Base-by-base conservation (phyloP, 2,329 filamentous ascomycete species). In the Mycogone perniciosa region DNA sequence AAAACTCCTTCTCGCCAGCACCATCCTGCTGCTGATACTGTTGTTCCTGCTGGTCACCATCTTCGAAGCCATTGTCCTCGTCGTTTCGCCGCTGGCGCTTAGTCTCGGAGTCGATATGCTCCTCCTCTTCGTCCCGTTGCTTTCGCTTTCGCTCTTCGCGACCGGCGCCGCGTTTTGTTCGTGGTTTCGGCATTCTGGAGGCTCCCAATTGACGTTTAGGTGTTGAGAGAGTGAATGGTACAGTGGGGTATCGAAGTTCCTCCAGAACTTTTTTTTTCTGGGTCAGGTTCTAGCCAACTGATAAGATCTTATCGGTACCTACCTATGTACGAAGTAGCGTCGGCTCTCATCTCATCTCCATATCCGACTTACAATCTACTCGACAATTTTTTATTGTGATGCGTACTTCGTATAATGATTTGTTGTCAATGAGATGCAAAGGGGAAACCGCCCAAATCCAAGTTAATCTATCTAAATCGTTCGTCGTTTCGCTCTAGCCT, bases 1-100 rank as follows among this genome's bases (percentile, higher is more conserved):
- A 97, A 73, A 96, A 99, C 51, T 88, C 84, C 59, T 76, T 81
- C 53, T 89, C 87, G 7, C 69, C 64, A 8, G 56, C 52, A 9
- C 59, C 63, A 30, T 61, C 56, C 38, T 64, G 58, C 29, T 61
- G 57, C 26, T 57, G 46, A 35, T 59, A 59, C 31, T 56, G 44
- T 26, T 41, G 40, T 6, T 27, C 20, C 10, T 20, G 56, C 9
- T 57, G 57, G 34, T 61, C 57, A 42, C 57, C 57, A 33, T 62
- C 51, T 47, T 53, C 56, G 31, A 62, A 56, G 38, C 53, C 51
- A 13, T 60, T 56, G 44, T 58, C 56, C 11, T 58, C 44, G 7
- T 66, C 50, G 38, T 53, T 44, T 44, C 52, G 49, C 46, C 61
- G 56, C 53, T 55, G 58, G 52, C 65, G 60, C 59, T 63, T 67